These are phyloP conservation scores for Tarenaya hassleriana DNA, from an alignment of 345 rosid genomes.

Conservation along the genomic window DNA sequence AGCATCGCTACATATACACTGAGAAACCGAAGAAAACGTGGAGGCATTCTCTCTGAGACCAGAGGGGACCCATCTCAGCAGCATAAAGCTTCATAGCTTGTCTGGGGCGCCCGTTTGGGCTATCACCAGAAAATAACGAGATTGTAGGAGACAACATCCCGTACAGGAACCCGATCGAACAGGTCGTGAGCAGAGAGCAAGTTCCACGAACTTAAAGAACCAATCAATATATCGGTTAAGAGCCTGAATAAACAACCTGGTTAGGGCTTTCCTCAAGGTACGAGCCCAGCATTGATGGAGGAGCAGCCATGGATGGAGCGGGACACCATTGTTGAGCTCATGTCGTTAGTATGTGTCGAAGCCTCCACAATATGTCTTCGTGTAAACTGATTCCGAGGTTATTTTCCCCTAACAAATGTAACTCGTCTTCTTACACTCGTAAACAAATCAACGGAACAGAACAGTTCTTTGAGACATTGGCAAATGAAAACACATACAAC, in stretches of 20 bases:
- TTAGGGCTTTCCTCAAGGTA: conserved; percentile 18
- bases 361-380: too few relatives aligned
- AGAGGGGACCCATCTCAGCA: conserved; percentile 31
- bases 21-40: conserved; percentile 42
- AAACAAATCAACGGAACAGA: too few relatives aligned
- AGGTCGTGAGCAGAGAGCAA: conserved; percentile 28
- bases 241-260: conserved; percentile 23
- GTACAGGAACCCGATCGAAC: conserved; percentile 40
- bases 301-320: conserved; percentile 1
- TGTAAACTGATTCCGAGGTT: too few relatives aligned
- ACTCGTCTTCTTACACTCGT: too few relatives aligned
- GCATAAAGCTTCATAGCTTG: conserved; percentile 34
- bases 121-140: conserved; percentile 43
- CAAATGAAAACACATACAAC: too few relatives aligned
- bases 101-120: conserved; percentile 24
- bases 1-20: conserved; percentile 34
- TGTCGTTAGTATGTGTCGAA: conserved; percentile 23
- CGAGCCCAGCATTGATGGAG: conserved; percentile 13
- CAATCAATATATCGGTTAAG: conserved; percentile 29
- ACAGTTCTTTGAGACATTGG: too few relatives aligned
- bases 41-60: conserved; percentile 43
- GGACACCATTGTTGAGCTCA: conserved; percentile 16
- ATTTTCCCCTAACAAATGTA: too few relatives aligned
- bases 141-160: conserved; percentile 49
- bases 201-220: conserved; percentile 28